These are phyloP conservation scores for Didymella sp. DNA, from an alignment of 2,329 filamentous ascomycete species.

Conservation along the genomic window DNA sequence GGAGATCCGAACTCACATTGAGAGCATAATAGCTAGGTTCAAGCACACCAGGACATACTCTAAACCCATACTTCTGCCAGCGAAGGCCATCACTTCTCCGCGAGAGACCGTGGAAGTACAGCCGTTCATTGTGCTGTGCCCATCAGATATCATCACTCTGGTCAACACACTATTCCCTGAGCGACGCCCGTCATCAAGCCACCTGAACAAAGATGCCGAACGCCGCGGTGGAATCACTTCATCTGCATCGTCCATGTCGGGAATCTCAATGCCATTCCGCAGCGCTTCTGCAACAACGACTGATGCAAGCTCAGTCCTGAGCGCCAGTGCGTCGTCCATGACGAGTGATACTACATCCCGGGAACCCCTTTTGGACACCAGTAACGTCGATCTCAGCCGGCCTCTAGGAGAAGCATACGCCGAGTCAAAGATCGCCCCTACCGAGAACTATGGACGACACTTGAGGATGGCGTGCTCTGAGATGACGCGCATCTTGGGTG, in stretches of 20 bases:
- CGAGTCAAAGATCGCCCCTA: constrained; percentile 59
- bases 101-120: constrained; percentile 80
- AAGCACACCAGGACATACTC: constrained; percentile 52
- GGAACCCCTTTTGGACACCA: constrained; percentile 65
- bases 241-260: constrained; percentile 58
- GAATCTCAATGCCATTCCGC: constrained; percentile 58
- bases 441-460: constrained; percentile 55
- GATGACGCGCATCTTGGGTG: constrained; percentile 70
- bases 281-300: constrained; percentile 59
- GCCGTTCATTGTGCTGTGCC: constrained; percentile 79
- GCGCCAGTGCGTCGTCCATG: constrained; percentile 74
- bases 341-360: constrained; percentile 74
- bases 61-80: constrained; percentile 69
- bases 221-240: constrained; percentile 57
- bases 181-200: constrained; percentile 67
- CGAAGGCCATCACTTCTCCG: constrained; percentile 74
- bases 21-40: constrained; percentile 73
- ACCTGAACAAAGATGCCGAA: constrained; percentile 52
- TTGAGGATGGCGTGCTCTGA: constrained; percentile 73
- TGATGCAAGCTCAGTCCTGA: constrained; percentile 74
- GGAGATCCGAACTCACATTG: constrained; percentile 71
- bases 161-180: constrained; percentile 86
- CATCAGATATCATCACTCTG: constrained; percentile 79
- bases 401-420: constrained; percentile 35
- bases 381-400: constrained; percentile 29